Evolutionary conservation across 306 rosid genomes (phyloP).

Genomic region (Castanea sativa): DNA sequence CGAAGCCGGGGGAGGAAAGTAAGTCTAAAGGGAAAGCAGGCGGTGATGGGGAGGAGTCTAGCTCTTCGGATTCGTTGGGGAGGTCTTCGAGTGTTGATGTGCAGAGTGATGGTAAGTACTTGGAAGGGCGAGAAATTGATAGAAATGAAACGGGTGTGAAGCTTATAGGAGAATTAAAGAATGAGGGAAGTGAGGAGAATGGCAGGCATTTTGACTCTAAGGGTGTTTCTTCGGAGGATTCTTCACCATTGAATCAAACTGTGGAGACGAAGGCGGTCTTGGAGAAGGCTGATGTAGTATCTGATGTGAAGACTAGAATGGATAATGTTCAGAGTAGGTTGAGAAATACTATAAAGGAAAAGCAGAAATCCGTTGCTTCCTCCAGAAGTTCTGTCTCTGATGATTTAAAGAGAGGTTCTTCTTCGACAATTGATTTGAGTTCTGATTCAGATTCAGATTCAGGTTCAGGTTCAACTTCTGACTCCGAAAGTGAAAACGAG

Average conservation of each 20-base stretch:
- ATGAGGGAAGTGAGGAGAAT: conserved; percentile 38
- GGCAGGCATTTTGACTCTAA: conserved; percentile 21
- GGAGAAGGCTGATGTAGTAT: conserved; percentile 32
- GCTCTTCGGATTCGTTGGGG: conserved; percentile 39
- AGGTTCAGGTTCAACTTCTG: conserved; percentile 84
- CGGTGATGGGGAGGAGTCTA: conserved; percentile 63
- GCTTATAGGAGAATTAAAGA: conserved; percentile 24
- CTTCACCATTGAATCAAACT: conserved; percentile 20
- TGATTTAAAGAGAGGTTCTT: conserved; percentile 48
- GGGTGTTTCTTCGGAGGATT: conserved; percentile 34
- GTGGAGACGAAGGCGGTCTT: conserved; percentile 15
- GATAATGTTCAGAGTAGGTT: conserved; percentile 36
- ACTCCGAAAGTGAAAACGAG: conserved; percentile 79
- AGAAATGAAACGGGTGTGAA: conserved; percentile 32
- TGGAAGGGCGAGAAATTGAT: conserved; percentile 27
- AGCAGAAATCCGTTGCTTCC: conserved; percentile 35
- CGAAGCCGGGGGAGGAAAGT: conserved; percentile 34
- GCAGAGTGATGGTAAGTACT: conserved; percentile 40
- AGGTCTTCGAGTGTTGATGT: conserved; percentile 42
- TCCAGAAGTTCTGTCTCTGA: conserved; percentile 57
- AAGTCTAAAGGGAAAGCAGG: conserved; percentile 55
- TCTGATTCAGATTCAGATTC: conserved; percentile 71
- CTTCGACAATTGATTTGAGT: conserved; percentile 61
- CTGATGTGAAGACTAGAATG: conserved; percentile 25
- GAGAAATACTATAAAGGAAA: conserved; percentile 43